A percentile compares a stretch with the other conserved stretches of the same genome.
Evolutionary conservation across 805 yeast species (phyloP).

Genomic region (Lachancea nothofagi): DNA sequence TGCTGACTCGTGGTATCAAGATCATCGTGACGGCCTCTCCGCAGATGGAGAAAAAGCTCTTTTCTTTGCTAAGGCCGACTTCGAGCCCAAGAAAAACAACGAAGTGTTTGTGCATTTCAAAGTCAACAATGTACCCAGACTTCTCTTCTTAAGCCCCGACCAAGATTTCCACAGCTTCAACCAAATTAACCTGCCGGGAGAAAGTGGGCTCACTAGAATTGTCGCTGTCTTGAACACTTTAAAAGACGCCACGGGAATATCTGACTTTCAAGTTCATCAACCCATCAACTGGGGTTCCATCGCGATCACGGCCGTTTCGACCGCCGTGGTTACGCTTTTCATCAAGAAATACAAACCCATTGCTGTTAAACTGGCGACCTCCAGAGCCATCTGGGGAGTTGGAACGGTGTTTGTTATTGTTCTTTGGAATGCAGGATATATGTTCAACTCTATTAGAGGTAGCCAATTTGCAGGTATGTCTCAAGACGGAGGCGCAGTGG

Average conservation of each 20-base stretch:
- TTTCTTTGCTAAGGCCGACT: conserved; percentile 72
- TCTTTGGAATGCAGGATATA: conserved; percentile 80
- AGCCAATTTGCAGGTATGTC: conserved; percentile 47
- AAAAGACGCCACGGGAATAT: conserved; percentile 19
- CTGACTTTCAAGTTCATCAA: conserved; percentile 30
- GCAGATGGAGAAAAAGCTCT: conserved; percentile 35
- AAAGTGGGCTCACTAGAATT: conserved; percentile 34
- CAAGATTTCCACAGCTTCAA: conserved; percentile 31
- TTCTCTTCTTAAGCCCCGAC: conserved; percentile 57
- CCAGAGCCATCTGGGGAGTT: conserved; percentile 66
- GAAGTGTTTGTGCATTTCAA: conserved; percentile 40
- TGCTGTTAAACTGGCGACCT: conserved; percentile 39
- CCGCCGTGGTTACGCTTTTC: conserved; percentile 34
- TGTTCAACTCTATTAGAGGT: conserved; percentile 84
- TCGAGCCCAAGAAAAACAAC: conserved; percentile 47
- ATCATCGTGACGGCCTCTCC: conserved; percentile 47
- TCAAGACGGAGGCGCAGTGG: conserved; percentile 36
- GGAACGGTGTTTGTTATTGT: conserved; percentile 55
- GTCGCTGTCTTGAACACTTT: conserved; percentile 28
- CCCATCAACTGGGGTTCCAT: conserved; percentile 38
- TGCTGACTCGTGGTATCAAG: conserved; percentile 58
- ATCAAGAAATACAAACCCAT: conserved; percentile 32
- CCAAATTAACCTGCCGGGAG: conserved; percentile 31
- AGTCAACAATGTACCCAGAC: conserved; percentile 72
- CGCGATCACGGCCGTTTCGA: conserved; percentile 31